These are phyloP conservation scores for Globisporangium mamillatum DNA, from an alignment of 352 stramenopile genomes.

Conservation along the genomic window DNA sequence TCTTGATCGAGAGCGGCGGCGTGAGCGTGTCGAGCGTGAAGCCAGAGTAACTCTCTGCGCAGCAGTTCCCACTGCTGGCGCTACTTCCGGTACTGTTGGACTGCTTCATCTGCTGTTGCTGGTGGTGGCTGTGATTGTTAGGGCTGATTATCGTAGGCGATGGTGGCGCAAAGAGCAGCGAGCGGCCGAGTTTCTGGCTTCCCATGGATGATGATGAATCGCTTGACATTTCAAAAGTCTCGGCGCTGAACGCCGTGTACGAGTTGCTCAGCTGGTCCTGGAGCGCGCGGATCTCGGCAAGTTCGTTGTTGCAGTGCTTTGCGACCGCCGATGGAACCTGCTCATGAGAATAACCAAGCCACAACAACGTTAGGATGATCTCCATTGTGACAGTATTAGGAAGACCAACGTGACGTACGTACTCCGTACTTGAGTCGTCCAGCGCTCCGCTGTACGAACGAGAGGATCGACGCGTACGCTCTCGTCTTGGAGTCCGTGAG, in stretches of 20 bases:
- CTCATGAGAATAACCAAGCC: neutral
- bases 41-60: conserved; percentile 39
- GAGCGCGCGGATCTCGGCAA: conserved; percentile 35
- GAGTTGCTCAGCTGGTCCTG: conserved; percentile 49
- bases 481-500: conserved; percentile 45
- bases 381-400: neutral
- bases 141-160: neutral
- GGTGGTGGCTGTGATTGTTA: neutral
- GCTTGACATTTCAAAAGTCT: conserved; percentile 40
- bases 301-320: conserved; percentile 52
- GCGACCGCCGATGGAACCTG: conserved; percentile 55
- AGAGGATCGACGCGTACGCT: conserved; percentile 56
- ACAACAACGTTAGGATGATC: neutral
- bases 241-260: conserved; percentile 69
- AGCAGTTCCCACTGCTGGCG: conserved; percentile 3
- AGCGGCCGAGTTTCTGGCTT: conserved; percentile 17
- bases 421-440: conserved; percentile 62
- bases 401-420: conserved; percentile 16
- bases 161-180: conserved; percentile 46
- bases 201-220: conserved; percentile 4
- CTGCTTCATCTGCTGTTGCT: neutral
- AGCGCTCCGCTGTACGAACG: conserved; percentile 60
- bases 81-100: neutral
- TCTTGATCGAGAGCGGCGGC: conserved; percentile 19
- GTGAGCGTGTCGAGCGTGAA: conserved; percentile 45